Base-by-base conservation (phyloP, 176 grass and related monocot species). In the Eragrostis nindensis region DNA sequence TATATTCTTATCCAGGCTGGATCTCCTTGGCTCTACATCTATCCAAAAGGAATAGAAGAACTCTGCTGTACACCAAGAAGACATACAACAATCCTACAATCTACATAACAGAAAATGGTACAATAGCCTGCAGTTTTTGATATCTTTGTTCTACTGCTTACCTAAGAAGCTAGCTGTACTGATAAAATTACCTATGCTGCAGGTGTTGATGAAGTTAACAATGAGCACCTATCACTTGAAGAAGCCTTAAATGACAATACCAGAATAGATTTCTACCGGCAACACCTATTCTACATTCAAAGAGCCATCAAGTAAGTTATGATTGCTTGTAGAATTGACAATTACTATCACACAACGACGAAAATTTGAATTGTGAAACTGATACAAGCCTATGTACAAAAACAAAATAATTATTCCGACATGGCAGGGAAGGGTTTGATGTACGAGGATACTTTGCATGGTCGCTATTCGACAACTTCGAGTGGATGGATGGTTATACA, bases 21-120 rank as follows among this genome's bases (percentile, higher is more conserved):
- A 74, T 93, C 92, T 6, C 45, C 77, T 43, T 93, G 88, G 90
- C 70, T 98, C 41, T 95, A 91, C 74, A 80, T 91, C 72, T 95
- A 98, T 75, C 95, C 92, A 6, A 80, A 76, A 82, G 95, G 95
- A 73, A 89, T 98, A 62, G 88, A 87, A 86, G 81, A 98, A 62
- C 90, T 95, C 16, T 95, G 49, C 66, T 86, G 21, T 91, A 98
- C 74, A 87, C 89, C 50, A 95, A 89, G 82, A 86, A 78, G 67
- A 87, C 71, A 68, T 98, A 98, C 76, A 89, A 93, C 70, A 94
- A 93, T 49, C 90, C 95, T 40, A 73, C 46, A 40, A 86, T 98
- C 88, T 95, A 98, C 82, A 88, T 98, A 39, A 98, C 92, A 74
- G 90, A 98, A 81, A 95, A 98, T 68, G 95, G 95, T 98, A 86